Evolutionary conservation across 73 alveolate genomes (phyloP).

Genomic region (Urostyla sp.): DNA sequence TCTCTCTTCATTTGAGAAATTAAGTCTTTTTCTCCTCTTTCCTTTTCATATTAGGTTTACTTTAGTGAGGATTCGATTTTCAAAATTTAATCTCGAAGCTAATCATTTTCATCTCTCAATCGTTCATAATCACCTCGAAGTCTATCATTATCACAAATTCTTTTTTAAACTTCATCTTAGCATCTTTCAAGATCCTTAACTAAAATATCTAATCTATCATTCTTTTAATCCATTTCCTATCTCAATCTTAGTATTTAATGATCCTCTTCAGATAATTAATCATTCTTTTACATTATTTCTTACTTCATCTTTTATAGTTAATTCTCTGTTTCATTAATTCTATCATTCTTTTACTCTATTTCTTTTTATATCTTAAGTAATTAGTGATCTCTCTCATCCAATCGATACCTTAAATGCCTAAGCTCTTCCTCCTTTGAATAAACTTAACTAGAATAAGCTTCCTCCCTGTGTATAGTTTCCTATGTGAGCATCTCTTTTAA

Average conservation of each 20-base stretch:
- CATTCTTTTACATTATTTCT: neutral
- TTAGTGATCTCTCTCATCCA: constrained; percentile 17
- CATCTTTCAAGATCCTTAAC: neutral
- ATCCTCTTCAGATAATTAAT: neutral
- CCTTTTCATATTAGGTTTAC: neutral
- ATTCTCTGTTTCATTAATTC: neutral
- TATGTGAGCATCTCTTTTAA: neutral
- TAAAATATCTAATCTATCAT: neutral
- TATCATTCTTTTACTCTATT: neutral
- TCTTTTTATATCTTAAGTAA: constrained; percentile 4
- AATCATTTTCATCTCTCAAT: neutral
- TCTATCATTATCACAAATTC: neutral
- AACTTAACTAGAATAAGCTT: too few species aligned
- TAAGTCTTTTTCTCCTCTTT: neutral
- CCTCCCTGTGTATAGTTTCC: constrained; percentile 14
- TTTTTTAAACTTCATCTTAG: neutral
- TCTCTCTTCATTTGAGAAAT: neutral
- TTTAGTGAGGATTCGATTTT: neutral
- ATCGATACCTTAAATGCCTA: constrained; percentile 19
- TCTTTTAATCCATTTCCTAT: neutral
- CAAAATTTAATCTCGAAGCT: neutral
- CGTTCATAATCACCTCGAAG: neutral
- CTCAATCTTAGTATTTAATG: neutral
- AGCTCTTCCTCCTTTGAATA: too few species aligned
- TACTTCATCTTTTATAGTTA: neutral